Percentiles rank a stretch among this genome's conserved stretches.
Conservation (phyloP, 495 filamentous ascomycete species). For the Venustampulla echinocandica region DNA sequence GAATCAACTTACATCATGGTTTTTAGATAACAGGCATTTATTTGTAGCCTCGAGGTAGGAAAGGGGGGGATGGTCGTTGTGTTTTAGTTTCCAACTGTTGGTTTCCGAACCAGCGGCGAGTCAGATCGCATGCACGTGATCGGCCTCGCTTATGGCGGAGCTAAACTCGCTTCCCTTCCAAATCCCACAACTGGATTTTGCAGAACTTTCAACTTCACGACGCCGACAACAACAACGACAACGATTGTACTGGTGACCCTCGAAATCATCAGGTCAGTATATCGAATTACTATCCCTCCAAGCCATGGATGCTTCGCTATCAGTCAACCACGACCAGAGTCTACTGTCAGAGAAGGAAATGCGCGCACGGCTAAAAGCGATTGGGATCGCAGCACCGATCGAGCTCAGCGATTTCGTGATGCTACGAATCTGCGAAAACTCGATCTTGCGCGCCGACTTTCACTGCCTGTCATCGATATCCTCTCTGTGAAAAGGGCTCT, state of each 20-base stretch:
- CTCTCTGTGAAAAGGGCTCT: slow-evolving; percentile 9
- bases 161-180: no score
- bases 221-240: slow-evolving; percentile 17
- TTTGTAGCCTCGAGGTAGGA: no score
- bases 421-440: slow-evolving; percentile 3
- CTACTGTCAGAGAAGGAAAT: slow-evolving; percentile 3
- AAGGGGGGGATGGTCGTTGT: no score
- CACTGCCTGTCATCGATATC: background rate
- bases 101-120: no score
- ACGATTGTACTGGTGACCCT: slow-evolving; percentile 21
- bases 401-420: background rate
- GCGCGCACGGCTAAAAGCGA: background rate
- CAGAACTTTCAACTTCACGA: slow-evolving; percentile 3
- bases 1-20: no score
- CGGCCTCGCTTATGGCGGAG: no score
- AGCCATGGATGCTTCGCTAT: background rate
- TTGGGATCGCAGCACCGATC: no score
- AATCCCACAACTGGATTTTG: background rate
- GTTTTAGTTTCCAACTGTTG: no score
- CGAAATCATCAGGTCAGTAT: slow-evolving; percentile 24
- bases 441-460: background rate
- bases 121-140: background rate
- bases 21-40: no score
- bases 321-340: slow-evolving; percentile 11
- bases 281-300: background rate